phyloP scores from a whole-genome alignment of 2,329 filamentous ascomycete species.

The Alternaria incomplexa region DNA sequence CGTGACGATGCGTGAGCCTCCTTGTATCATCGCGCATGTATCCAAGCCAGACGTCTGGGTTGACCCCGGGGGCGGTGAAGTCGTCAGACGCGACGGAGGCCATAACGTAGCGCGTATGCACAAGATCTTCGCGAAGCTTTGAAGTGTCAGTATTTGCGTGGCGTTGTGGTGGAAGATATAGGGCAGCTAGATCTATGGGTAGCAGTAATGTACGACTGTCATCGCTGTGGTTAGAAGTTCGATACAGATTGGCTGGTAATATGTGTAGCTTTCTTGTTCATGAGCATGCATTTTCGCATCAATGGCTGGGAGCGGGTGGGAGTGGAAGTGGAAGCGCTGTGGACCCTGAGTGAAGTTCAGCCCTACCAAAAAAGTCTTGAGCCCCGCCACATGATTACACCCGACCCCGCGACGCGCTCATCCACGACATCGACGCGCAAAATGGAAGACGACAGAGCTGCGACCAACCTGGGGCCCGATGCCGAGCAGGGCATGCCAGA shows the following conservation, averaged over 20 bases:
- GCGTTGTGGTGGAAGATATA: too few species aligned
- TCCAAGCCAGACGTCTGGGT: slow-evolving; percentile 4
- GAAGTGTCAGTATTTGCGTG: too few species aligned
- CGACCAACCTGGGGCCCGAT: slow-evolving; percentile 73
- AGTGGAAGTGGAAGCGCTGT: background rate
- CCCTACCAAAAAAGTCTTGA: slow-evolving; percentile 18
- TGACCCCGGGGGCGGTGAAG: background rate
- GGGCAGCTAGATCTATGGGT: too few species aligned
- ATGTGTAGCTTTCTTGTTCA: background rate
- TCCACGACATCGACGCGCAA: slow-evolving; percentile 17
- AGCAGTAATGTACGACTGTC: too few species aligned
- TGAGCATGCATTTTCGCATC: background rate
- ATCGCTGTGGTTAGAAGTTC: background rate
- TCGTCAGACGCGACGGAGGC: background rate
- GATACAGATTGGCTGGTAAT: background rate
- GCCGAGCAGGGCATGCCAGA: slow-evolving; percentile 67
- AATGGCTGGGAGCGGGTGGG: background rate
- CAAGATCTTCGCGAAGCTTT: slow-evolving; percentile 1
- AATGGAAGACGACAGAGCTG: slow-evolving; percentile 79
- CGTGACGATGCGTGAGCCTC: slow-evolving; percentile 11
- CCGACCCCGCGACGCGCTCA: slow-evolving; percentile 7
- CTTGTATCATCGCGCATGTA: slow-evolving; percentile 22
- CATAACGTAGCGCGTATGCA: slow-evolving; percentile 2
- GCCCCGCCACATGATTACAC: slow-evolving; percentile 20
- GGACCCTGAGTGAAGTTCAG: slow-evolving; percentile 11